Evolutionary conservation across 2,329 filamentous ascomycete species (phyloP), one percentile per base, ranked within the genome.

Genomic region (Botryotinia calthae): DNA sequence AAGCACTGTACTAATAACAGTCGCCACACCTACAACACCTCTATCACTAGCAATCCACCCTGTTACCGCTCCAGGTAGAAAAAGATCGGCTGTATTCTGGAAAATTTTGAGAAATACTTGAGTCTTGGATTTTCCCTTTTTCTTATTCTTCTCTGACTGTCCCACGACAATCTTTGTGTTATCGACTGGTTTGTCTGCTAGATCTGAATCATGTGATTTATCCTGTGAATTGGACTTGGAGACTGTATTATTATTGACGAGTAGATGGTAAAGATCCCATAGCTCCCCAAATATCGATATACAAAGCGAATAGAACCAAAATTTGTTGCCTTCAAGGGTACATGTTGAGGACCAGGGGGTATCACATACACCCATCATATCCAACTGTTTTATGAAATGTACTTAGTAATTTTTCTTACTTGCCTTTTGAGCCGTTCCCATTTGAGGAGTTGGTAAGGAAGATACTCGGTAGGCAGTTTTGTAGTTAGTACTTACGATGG

Each of bases 261-360:
- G 7, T 20, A 59, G 8, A 31, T 37, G 46, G 16, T 62, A 63
- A 16, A 77, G 62, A 28, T 76, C 73, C 56, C 75, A 66, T n/a
- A 74, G 72, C 7, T 82, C 80, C 18, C 83, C 20, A 88, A 79
- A 74, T 16, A 78, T 83, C 81, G 74, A 87, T 76, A 46, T 84
- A 44, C 2, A 83, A 82, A 37, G 83, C 78, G 4, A 86, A 56
- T 89, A 87, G 75, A 93, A 87, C 92, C 92, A 94, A 81, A 91
- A 90, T 70, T 88, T 86, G 81, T 92, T 88, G 0, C 87, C 88
- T 81, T 93, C 89, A 34, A 86, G 74, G 63, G 88, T 84, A 6
- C 91, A 77, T 40, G 75, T 77, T n/a, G 77, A 76, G 25, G 85
- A 85, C 80, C 83, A 86, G 0, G 79, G 64, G 1, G 82, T 82